These are phyloP conservation scores for Phialophora macrospora DNA, from an alignment of 2,329 filamentous ascomycete genomes.

Conservation along the genomic window DNA sequence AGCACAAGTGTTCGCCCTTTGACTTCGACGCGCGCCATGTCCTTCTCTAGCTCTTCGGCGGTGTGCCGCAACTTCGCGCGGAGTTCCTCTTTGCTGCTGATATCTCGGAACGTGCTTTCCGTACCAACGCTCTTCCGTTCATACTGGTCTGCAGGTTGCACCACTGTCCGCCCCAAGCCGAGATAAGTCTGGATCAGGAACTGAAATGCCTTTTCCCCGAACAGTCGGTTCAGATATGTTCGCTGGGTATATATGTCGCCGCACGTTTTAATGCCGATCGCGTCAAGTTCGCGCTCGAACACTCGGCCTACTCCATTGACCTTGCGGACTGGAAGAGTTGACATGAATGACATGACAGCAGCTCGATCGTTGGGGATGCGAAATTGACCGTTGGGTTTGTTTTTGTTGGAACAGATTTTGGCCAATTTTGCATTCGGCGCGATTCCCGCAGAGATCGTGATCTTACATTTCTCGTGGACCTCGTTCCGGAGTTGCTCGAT, in stretches of 20 bases:
- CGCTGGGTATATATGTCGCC: slow-evolving; percentile 83
- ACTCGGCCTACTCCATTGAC: slow-evolving; percentile 95
- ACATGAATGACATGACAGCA: slow-evolving; percentile 85
- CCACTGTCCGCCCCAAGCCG: slow-evolving; percentile 80
- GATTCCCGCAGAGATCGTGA: slow-evolving; percentile 93
- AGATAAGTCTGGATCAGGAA: slow-evolving; percentile 85
- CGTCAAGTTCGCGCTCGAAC: slow-evolving; percentile 85
- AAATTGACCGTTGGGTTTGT: slow-evolving; percentile 96
- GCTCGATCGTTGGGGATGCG: slow-evolving; percentile 71
- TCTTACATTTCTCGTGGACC: slow-evolving; percentile 73
- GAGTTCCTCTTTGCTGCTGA: slow-evolving; percentile 70
- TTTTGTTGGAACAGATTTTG: slow-evolving; percentile 93
- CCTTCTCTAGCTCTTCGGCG: slow-evolving; percentile 84
- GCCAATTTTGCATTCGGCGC: slow-evolving; percentile 91
- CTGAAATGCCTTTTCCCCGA: slow-evolving; percentile 87
- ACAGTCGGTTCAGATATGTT: slow-evolving; percentile 74
- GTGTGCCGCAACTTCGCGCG: slow-evolving; percentile 78
- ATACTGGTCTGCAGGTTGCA: slow-evolving; percentile 86
- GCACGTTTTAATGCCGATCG: slow-evolving; percentile 84
- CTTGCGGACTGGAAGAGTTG: slow-evolving; percentile 79
- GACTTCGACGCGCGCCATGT: slow-evolving; percentile 76
- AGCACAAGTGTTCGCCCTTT: slow-evolving; percentile 90
- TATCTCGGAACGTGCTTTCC: slow-evolving; percentile 86
- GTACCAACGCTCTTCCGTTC: slow-evolving; percentile 94
- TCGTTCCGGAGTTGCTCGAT: slow-evolving; percentile 78